Evolutionary conservation across 768 basidiomycete species (phyloP).

Genomic region (Sistotremastrum niveocremeum): DNA sequence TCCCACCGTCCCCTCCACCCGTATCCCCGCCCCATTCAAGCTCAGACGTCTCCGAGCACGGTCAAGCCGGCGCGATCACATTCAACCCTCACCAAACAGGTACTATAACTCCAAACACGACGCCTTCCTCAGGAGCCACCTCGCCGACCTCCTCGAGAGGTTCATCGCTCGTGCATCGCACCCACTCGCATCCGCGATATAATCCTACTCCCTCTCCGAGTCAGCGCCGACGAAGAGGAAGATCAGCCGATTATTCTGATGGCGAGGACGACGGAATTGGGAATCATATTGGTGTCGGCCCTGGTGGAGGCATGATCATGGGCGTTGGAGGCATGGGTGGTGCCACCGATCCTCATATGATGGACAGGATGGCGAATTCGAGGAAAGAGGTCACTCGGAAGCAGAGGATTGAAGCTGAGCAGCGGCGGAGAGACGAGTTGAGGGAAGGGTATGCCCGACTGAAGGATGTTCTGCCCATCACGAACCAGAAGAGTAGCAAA

Average conservation of each 20-base stretch:
- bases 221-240: slow-evolving; percentile 50
- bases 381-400: slow-evolving; percentile 75
- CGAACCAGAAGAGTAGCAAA: slow-evolving; percentile 87
- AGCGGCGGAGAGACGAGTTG: slow-evolving; percentile 77
- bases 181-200: slow-evolving; percentile 39
- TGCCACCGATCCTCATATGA: slow-evolving; percentile 19
- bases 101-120: slow-evolving; percentile 58
- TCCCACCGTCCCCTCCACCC: no score
- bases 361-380: slow-evolving; percentile 60
- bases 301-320: neutral
- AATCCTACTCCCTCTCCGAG: slow-evolving; percentile 74
- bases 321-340: neutral
- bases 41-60: slow-evolving; percentile 81
- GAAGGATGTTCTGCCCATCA: slow-evolving; percentile 75
- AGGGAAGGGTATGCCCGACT: slow-evolving; percentile 81
- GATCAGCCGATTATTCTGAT: slow-evolving; percentile 64
- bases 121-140: slow-evolving; percentile 39
- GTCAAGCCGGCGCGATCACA: slow-evolving; percentile 12
- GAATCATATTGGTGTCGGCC: slow-evolving; percentile 44
- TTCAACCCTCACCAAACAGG: slow-evolving; percentile 15
- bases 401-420: slow-evolving; percentile 83
- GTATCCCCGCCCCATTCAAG: slow-evolving; percentile 77
- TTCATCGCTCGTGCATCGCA: slow-evolving; percentile 63
- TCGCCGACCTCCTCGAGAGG: slow-evolving; percentile 69
- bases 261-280: slow-evolving; percentile 38